Conservation (phyloP, 164 flowering plant genomes). For the Sextonia rubra region DNA sequence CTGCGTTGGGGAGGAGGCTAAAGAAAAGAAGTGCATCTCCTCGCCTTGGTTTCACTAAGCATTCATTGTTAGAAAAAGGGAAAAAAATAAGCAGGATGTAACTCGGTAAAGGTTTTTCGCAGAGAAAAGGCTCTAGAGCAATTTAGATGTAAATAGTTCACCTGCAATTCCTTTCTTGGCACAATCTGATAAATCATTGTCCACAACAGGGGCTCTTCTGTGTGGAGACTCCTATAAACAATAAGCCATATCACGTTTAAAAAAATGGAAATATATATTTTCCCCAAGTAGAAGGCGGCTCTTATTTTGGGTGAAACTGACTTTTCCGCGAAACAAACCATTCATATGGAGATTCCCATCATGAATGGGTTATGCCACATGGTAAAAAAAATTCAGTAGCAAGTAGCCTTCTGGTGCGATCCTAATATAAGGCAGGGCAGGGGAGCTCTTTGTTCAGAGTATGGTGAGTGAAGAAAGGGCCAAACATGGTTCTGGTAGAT, state of each 20-base stretch:
- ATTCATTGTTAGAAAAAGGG: slow-evolving; percentile 2
- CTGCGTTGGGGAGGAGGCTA: slow-evolving; percentile 67
- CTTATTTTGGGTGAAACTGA: too few relatives aligned
- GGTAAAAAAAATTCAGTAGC: too few relatives aligned
- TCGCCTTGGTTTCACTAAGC: slow-evolving; percentile 71
- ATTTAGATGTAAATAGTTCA: slow-evolving; percentile 11
- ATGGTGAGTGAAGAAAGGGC: too few relatives aligned
- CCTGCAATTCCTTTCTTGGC: slow-evolving; percentile 88
- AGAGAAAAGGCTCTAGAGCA: background rate
- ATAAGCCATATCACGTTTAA: background rate
- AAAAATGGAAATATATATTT: too few relatives aligned
- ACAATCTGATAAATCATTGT: slow-evolving; percentile 75
- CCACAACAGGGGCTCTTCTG: slow-evolving; percentile 29
- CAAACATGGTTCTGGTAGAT: too few relatives aligned
- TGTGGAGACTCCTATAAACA: slow-evolving; percentile 46
- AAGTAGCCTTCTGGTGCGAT: too few relatives aligned
- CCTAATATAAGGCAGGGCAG: too few relatives aligned
- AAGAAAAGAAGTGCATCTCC: slow-evolving; percentile 98
- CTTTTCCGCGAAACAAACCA: too few relatives aligned
- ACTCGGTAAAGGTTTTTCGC: background rate
- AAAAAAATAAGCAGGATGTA: background rate
- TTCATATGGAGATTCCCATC: too few relatives aligned
- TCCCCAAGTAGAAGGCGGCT: too few relatives aligned
- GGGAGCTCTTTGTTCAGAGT: too few relatives aligned
- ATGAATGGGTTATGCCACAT: too few relatives aligned